Evolutionary conservation across 1,284 basidiomycete species (phyloP).

Genomic region (Pascua guehoae): DNA sequence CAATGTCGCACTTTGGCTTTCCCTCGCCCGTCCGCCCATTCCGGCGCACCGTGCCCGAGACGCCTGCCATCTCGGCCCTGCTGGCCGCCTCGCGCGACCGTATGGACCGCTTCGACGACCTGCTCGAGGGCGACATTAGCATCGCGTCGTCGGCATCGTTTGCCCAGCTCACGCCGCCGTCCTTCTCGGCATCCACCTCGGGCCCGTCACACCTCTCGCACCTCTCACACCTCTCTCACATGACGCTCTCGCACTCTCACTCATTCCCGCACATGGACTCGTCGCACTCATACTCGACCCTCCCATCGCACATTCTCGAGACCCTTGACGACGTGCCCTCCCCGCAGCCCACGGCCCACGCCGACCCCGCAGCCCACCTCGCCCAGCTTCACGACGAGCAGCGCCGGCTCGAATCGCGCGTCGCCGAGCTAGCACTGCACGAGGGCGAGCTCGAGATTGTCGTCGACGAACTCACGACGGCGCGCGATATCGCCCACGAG

Average conservation of each 20-base stretch:
- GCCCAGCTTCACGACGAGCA: slow-evolving; percentile 6
- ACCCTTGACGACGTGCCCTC: not conserved
- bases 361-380: slow-evolving; percentile 4
- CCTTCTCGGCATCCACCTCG: not conserved
- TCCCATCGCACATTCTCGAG: not conserved
- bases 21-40: not conserved
- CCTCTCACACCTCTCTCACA: not conserved
- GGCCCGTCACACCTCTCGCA: not conserved
- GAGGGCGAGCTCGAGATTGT: slow-evolving; percentile 5
- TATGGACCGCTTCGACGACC: slow-evolving; percentile 1
- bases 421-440: slow-evolving; percentile 5
- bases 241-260: not conserved
- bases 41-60: slow-evolving; percentile 5
- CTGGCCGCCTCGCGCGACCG: slow-evolving; percentile 7
- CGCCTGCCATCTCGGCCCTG: slow-evolving; percentile 9
- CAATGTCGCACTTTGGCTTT: too few species aligned
- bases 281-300: not conserved
- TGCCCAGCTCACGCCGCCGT: slow-evolving; percentile 10
- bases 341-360: not conserved
- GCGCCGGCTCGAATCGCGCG: slow-evolving; percentile 6
- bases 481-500: slow-evolving; percentile 7
- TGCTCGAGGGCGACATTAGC: slow-evolving; percentile 10
- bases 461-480: slow-evolving; percentile 5
- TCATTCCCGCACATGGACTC: not conserved
- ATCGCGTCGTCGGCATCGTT: slow-evolving; percentile 12